Evolutionary conservation across 192 early-diverging fungal species (phyloP).

Genomic region (Coemansia sp.): DNA sequence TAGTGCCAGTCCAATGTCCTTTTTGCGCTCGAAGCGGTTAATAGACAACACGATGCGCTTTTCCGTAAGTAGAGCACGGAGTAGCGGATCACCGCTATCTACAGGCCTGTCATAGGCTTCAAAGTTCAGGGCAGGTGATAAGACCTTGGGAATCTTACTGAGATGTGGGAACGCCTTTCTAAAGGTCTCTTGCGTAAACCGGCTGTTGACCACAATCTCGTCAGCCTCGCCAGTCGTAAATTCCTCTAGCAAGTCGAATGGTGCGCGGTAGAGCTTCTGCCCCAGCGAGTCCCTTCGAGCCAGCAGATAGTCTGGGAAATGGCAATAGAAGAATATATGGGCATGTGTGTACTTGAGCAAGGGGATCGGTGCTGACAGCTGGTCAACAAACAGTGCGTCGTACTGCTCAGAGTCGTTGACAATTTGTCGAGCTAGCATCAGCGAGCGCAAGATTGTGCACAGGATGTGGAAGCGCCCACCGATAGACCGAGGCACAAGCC

Average conservation of each 20-base stretch:
- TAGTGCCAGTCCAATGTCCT: slow-evolving; percentile 83
- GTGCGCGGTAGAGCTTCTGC: slow-evolving; percentile 75
- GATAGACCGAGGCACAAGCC: slow-evolving; percentile 70
- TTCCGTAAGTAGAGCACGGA: slow-evolving; percentile 42
- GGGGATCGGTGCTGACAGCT: slow-evolving; percentile 85
- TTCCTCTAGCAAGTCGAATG: slow-evolving; percentile 86
- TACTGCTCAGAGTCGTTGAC: slow-evolving; percentile 52
- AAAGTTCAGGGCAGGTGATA: slow-evolving; percentile 85
- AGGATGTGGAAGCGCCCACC: slow-evolving; percentile 76
- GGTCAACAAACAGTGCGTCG: slow-evolving; percentile 87
- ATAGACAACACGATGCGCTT: slow-evolving; percentile 67
- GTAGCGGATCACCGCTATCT: slow-evolving; percentile 57
- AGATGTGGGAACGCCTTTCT: slow-evolving; percentile 70
- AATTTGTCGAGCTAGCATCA: slow-evolving; percentile 67
- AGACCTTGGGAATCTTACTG: slow-evolving; percentile 63
- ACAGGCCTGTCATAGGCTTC: slow-evolving; percentile 68
- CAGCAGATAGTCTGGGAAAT: slow-evolving; percentile 90
- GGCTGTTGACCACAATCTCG: slow-evolving; percentile 89
- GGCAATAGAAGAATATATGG: slow-evolving; percentile 93
- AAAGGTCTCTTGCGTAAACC: slow-evolving; percentile 81
- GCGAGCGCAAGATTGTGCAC: slow-evolving; percentile 78
- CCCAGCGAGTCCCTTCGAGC: slow-evolving; percentile 64
- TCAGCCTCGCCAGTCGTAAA: slow-evolving; percentile 86
- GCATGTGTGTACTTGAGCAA: slow-evolving; percentile 68
- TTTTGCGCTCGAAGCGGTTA: slow-evolving; percentile 97